Conservation (phyloP, 1,284 basidiomycete genomes). For the Apiotrichum laibachii region DNA sequence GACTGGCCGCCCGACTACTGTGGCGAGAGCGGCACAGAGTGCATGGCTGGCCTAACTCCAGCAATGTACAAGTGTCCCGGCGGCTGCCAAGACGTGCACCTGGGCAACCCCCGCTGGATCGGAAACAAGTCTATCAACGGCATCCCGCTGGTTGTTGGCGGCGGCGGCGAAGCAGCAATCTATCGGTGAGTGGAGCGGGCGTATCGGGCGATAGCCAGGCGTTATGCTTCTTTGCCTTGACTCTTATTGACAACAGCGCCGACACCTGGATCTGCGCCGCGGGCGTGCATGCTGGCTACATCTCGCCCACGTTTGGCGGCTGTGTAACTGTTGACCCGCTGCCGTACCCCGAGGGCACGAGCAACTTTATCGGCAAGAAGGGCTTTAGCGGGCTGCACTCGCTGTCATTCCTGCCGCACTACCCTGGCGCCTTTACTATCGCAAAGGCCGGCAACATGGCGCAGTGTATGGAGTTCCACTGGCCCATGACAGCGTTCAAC, state of each 20-base stretch:
- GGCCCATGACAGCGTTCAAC: conserved; percentile 39
- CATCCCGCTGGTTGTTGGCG: conserved; percentile 41
- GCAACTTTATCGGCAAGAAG: conserved; percentile 23
- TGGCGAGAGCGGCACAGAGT: conserved; percentile 34
- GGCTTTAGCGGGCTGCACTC: conserved; percentile 27
- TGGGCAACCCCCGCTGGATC: conserved; percentile 45
- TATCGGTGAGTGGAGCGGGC: conserved; percentile 29
- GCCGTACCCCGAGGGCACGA: conserved; percentile 19
- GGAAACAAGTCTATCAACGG: conserved; percentile 33
- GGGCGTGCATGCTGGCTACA: conserved; percentile 34
- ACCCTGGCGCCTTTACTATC: conserved; percentile 38
- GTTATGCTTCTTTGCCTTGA: not conserved
- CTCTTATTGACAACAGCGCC: conserved; percentile 26
- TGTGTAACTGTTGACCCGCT: conserved; percentile 33
- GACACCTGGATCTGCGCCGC: conserved; percentile 48
- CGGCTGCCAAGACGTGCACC: conserved; percentile 31
- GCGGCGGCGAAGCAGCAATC: conserved; percentile 26
- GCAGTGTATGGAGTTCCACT: conserved; percentile 40
- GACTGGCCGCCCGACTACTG: conserved; percentile 46
- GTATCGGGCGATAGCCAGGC: conserved; percentile 5
- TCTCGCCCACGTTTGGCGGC: conserved; percentile 36
- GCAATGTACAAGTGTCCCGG: conserved; percentile 39
- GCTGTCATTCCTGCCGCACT: conserved; percentile 28
- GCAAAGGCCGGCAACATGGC: not conserved
- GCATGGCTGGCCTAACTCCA: conserved; percentile 23